A percentile compares a stretch with the other conserved stretches of the same genome.
Evolutionary conservation across 108 stramenopile species (phyloP).

Genomic region (Cyclostephanos invisitatus): DNA sequence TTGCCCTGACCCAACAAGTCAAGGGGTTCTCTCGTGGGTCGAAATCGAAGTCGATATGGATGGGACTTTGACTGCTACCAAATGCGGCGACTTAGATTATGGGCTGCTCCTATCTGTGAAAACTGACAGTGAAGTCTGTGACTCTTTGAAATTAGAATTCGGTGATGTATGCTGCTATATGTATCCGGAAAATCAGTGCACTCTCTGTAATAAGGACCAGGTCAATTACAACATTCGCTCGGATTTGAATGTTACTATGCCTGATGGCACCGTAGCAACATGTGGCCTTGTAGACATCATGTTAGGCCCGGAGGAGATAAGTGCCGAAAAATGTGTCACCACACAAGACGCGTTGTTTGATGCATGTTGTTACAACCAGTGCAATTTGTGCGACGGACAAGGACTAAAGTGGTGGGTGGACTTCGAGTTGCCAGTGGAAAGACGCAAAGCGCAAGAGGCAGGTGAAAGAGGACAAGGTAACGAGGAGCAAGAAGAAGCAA

Average conservation of each 20-base stretch:
- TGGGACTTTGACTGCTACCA: constrained; percentile 37
- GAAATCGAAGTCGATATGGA: constrained; percentile 40
- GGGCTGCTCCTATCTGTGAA: constrained; percentile 26
- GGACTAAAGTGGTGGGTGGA: constrained; percentile 52
- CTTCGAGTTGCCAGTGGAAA: constrained; percentile 16
- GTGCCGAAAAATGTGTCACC: constrained; percentile 29
- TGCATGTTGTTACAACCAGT: constrained; percentile 37
- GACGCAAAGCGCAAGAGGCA: constrained; percentile 5
- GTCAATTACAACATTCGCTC: constrained; percentile 37
- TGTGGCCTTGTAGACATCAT: constrained; percentile 36
- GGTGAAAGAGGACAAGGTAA: constrained; percentile 2
- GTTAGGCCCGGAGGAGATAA: constrained; percentile 40
- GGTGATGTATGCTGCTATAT: constrained; percentile 32
- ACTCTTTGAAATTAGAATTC: constrained; percentile 29
- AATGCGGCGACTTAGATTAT: constrained; percentile 45
- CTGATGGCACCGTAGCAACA: constrained; percentile 28
- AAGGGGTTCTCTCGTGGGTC: constrained; percentile 45
- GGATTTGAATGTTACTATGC: constrained; percentile 32
- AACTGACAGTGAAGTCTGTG: constrained; percentile 37
- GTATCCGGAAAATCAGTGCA: constrained; percentile 42
- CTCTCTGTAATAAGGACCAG: constrained; percentile 32
- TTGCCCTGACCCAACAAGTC: constrained; percentile 42
- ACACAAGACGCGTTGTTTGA: constrained; percentile 35
- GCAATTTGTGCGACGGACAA: constrained; percentile 29
- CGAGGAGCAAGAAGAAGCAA: background rate